Evolutionary conservation across 257 asterid species (phyloP).

Genomic region (Paraleonurus japonicus): DNA sequence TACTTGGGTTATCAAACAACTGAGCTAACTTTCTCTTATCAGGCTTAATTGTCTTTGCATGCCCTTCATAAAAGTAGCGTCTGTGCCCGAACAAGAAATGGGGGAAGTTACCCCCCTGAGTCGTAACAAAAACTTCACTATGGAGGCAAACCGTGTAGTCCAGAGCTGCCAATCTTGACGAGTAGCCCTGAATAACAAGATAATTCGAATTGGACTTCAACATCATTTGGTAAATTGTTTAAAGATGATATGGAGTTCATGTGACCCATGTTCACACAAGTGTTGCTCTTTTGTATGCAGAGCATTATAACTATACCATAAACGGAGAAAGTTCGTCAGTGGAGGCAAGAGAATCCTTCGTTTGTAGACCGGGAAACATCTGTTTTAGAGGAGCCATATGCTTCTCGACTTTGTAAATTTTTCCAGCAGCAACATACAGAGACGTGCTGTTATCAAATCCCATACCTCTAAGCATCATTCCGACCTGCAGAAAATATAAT

Average conservation of each 20-base stretch:
- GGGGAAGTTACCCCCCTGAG: slow-evolving; percentile 98
- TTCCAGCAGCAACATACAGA: slow-evolving; percentile 90
- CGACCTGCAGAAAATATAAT: slow-evolving; percentile 56
- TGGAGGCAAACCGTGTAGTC: slow-evolving; percentile 98
- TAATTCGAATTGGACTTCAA: background rate
- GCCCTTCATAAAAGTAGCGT: slow-evolving; percentile 87
- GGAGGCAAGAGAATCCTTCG: slow-evolving; percentile 78
- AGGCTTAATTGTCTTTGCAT: slow-evolving; percentile 81
- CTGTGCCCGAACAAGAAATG: slow-evolving; percentile 98
- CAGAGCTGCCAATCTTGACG: slow-evolving; percentile 95
- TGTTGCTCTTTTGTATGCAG: background rate
- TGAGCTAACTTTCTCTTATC: slow-evolving; percentile 91
- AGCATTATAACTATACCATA: slow-evolving; percentile 42
- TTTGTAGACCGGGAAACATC: slow-evolving; percentile 85
- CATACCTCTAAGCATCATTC: slow-evolving; percentile 99
- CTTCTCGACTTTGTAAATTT: slow-evolving; percentile 81
- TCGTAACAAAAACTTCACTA: slow-evolving; percentile 89
- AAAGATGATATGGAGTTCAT: background rate
- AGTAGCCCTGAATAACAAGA: slow-evolving; percentile 66
- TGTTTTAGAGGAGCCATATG: slow-evolving; percentile 93
- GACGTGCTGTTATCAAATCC: slow-evolving; percentile 90
- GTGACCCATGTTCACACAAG: background rate
- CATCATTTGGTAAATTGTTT: too few species aligned
- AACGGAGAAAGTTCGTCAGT: slow-evolving; percentile 81
- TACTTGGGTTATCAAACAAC: slow-evolving; percentile 68